Evolutionary conservation across 2,329 filamentous ascomycete species (phyloP), one percentile per base, ranked within the genome.

Genomic region (Acephala macrosclerotiorum): DNA sequence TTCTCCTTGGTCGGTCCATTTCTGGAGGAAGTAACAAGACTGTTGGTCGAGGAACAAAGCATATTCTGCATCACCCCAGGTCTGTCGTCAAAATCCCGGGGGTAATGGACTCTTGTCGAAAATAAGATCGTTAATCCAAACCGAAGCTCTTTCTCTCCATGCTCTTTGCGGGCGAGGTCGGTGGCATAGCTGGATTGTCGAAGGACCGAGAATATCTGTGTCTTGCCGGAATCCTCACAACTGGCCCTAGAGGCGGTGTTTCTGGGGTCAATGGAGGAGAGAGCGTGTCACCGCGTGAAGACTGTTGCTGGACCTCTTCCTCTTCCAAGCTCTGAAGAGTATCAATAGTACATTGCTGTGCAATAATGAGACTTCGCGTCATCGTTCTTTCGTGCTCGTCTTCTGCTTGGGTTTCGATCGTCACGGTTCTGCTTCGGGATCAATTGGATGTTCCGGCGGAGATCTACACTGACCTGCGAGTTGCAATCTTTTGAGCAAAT

Each of bases 331-430:
- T 42, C 12, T 61, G 18, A 26, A 56, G 59, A 40, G n/a, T 33
- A 45, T 61, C 38, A 29, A 61, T 40, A 55, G 59, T 61, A 33
- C 45, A 61, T 38, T 61, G 49, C 14, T 61, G 59, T 29, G 59
- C 59, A 45, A 61, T 61, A 6, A 61, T 29, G 20, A 61, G 35
- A 53, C 29, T 55, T 2, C 35, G n/a, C 26, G 59, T 61, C 33
- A 61, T 53, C n/a, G 29, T 61, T 16, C 14, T 33, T 29, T 61
- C 49, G 12, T 42, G 29, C 33, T 61, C 49, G 18, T 61, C 49
- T 42, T 61, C 59, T 20, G 20, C 35, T 18, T 61, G 18, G 1
- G 59, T 61, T 45, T 61, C 45, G 20, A 7, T 29, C 26, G 59
- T 61, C 38, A 47, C 55, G 14, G 33, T n/a, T 26, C 59, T 56